These are phyloP conservation scores for Punctularia strigosozonata DNA, from an alignment of 768 basidiomycete species.

Conservation along the genomic window DNA sequence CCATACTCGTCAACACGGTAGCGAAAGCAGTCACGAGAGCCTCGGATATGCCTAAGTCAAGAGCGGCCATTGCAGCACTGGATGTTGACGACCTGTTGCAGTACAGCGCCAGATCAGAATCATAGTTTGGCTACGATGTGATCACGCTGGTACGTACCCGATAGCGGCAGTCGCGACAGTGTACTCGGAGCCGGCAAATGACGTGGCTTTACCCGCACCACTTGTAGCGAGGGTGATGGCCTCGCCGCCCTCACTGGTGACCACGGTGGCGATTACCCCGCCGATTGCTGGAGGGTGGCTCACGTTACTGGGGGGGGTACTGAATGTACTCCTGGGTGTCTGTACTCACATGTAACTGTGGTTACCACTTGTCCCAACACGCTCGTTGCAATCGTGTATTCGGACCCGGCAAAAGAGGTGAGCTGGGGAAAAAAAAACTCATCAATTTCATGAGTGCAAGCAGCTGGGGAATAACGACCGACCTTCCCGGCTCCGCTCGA, in stretches of 20 bases:
- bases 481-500: conserved; percentile 23
- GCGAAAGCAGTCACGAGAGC: conserved; percentile 18
- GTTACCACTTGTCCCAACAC: no score
- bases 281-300: conserved; percentile 30
- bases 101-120: background rate
- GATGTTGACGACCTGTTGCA: background rate
- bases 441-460: no score
- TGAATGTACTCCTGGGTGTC: conserved; percentile 1
- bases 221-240: conserved; percentile 47
- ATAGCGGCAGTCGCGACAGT: conserved; percentile 34
- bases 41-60: conserved; percentile 9
- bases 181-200: conserved; percentile 40
- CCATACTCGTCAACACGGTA: conserved; percentile 18
- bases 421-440: no score
- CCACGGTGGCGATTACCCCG: conserved; percentile 39
- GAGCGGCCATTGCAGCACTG: conserved; percentile 7
- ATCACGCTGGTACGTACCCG: conserved; percentile 8
- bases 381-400: conserved; percentile 37
- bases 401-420: conserved; percentile 41
- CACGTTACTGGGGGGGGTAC: background rate
- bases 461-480: no score
- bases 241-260: conserved; percentile 46
- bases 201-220: conserved; percentile 28
- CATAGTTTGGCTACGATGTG: background rate
- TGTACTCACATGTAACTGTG: no score